Conservation (phyloP, 192 early-diverging fungal genomes). For the Rhizophagus clarus region DNA sequence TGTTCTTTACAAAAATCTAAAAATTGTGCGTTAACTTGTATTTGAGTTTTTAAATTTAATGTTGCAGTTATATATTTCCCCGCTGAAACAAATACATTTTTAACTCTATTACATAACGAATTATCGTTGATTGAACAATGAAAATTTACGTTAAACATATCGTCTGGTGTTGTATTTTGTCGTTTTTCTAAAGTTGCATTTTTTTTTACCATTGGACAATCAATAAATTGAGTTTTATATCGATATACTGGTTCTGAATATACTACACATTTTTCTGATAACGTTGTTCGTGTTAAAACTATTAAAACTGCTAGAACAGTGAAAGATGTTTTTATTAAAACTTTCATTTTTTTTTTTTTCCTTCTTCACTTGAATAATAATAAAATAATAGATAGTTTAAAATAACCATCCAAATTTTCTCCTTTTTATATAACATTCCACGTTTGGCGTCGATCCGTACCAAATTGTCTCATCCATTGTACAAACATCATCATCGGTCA, state of each 20-base stretch:
- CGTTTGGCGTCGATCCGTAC: too few species aligned
- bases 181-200: neutral
- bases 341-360: neutral
- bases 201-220: neutral
- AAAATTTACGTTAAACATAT: conserved; percentile 5
- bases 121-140: neutral
- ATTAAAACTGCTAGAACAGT: neutral
- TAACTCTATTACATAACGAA: conserved; percentile 33
- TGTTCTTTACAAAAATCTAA: conserved; percentile 35
- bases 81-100: conserved; percentile 36
- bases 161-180: neutral
- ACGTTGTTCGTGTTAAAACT: neutral
- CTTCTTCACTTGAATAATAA: too few species aligned
- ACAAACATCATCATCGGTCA: too few species aligned
- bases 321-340: neutral
- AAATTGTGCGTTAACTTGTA: conserved; percentile 44
- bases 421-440: too few species aligned
- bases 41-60: conserved; percentile 32
- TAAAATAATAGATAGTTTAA: too few species aligned
- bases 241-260: neutral
- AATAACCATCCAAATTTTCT: too few species aligned
- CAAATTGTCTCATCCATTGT: too few species aligned
- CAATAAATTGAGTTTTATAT: neutral
- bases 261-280: neutral
- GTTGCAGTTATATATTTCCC: conserved; percentile 34